These are phyloP conservation scores for Pisolithus thermaeus DNA, from an alignment of 1,284 basidiomycete genomes.

Conservation along the genomic window DNA sequence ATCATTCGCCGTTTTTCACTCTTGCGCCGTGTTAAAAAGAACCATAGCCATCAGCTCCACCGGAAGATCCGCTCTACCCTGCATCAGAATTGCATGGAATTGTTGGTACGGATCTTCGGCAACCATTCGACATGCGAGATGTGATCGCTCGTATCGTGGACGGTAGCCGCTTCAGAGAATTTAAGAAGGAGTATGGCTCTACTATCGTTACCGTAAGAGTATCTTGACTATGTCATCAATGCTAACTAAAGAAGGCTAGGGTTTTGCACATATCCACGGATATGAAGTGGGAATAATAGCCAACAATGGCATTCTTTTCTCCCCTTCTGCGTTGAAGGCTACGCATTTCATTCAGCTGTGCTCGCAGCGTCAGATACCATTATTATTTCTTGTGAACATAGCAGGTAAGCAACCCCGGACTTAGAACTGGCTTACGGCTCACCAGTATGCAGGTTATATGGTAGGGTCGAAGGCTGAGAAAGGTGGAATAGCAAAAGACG, in stretches of 20 bases:
- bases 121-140: conserved; percentile 90
- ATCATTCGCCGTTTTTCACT: not conserved
- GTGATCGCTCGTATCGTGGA: conserved; percentile 90
- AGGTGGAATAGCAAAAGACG: conserved; percentile 96
- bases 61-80: conserved; percentile 78
- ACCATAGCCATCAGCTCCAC: conserved; percentile 47
- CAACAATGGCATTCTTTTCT: conserved; percentile 94
- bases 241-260: conserved; percentile 38
- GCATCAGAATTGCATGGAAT: conserved; percentile 84
- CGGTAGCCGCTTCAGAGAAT: conserved; percentile 88
- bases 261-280: conserved; percentile 88
- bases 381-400: conserved; percentile 93
- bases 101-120: conserved; percentile 83
- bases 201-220: conserved; percentile 80
- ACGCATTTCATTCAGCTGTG: conserved; percentile 95
- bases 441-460: conserved; percentile 69
- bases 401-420: conserved; percentile 44
- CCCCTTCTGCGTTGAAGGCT: conserved; percentile 88
- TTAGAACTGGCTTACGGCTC: not conserved
- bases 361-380: conserved; percentile 84
- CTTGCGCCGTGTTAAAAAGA: conserved; percentile 7
- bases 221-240: not conserved
- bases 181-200: conserved; percentile 91
- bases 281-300: conserved; percentile 87
- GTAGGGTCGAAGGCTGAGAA: conserved; percentile 91